phyloP scores from a whole-genome alignment of 1,284 basidiomycete genomes.

The Ceratobasidium sp. region DNA sequence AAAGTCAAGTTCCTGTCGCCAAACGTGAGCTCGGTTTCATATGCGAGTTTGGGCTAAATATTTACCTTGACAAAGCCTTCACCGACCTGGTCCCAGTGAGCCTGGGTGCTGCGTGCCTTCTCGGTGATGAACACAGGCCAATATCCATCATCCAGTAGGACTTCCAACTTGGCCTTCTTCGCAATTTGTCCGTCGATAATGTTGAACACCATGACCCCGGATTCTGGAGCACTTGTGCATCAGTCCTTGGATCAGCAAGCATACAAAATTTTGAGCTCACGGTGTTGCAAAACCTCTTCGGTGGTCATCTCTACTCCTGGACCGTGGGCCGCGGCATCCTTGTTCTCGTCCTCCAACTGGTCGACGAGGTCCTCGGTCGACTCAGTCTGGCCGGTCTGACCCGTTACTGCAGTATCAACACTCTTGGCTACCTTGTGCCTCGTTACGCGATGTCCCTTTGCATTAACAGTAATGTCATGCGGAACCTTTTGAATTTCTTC shows the following conservation, averaged over 20 bases:
- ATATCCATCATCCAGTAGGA: constrained; percentile 92
- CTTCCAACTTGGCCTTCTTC: constrained; percentile 87
- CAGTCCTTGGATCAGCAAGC: neutral
- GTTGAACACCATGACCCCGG: constrained; percentile 92
- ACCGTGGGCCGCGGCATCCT: constrained; percentile 45
- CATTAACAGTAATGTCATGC: constrained; percentile 27
- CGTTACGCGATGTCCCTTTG: constrained; percentile 34
- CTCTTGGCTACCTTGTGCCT: constrained; percentile 28
- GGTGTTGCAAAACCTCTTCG: constrained; percentile 72
- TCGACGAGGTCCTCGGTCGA: constrained; percentile 10
- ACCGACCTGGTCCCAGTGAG: constrained; percentile 90
- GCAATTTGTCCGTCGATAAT: constrained; percentile 78
- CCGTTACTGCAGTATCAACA: constrained; percentile 38
- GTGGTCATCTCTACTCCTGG: constrained; percentile 57
- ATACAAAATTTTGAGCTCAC: constrained; percentile 57
- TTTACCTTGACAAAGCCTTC: constrained; percentile 86
- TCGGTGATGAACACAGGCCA: constrained; percentile 91
- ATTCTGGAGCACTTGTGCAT: constrained; percentile 62
- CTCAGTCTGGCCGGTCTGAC: constrained; percentile 25
- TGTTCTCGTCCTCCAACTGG: constrained; percentile 45
- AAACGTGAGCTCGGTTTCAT: neutral
- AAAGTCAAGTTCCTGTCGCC: constrained; percentile 80
- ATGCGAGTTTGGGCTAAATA: neutral
- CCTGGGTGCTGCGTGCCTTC: constrained; percentile 75
- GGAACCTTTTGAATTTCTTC: constrained; percentile 41